phyloP scores from a whole-genome alignment of 352 stramenopile genomes.

The Aphanomyces stellatus region DNA sequence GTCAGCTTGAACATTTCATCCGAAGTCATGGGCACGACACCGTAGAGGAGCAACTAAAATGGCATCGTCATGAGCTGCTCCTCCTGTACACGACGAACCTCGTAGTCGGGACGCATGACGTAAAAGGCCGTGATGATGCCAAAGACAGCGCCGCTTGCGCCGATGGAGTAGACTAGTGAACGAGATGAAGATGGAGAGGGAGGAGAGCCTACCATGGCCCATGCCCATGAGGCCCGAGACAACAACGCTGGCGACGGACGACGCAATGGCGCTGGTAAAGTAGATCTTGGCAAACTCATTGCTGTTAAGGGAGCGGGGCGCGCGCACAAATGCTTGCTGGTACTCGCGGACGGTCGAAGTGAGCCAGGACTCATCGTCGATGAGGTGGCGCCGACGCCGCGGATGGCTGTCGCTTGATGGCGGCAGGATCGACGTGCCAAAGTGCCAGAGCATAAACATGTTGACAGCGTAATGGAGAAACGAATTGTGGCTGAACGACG shows the following conservation, averaged over 20 bases:
- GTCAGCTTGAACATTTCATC: constrained; percentile 57
- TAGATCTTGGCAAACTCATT: constrained; percentile 38
- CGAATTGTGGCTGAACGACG: constrained; percentile 78
- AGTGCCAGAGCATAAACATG: constrained; percentile 87
- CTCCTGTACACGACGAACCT: constrained; percentile 29
- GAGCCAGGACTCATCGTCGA: constrained; percentile 30
- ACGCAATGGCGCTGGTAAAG: constrained; percentile 55
- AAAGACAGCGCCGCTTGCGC: constrained; percentile 71
- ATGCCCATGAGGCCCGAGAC: constrained; percentile 57
- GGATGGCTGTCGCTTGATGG: constrained; percentile 20
- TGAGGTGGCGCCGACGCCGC: constrained; percentile 13
- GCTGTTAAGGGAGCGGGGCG: not conserved
- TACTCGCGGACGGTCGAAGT: not conserved
- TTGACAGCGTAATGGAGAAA: constrained; percentile 75
- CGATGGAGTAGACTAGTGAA: constrained; percentile 62
- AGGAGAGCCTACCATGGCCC: constrained; percentile 31
- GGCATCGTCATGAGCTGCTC: not conserved
- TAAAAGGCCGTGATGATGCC: constrained; percentile 72
- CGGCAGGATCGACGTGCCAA: constrained; percentile 55
- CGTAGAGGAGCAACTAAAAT: constrained; percentile 34
- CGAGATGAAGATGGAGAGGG: not conserved
- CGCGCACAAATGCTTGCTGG: not conserved
- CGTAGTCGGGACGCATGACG: constrained; percentile 52
- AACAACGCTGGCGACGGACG: constrained; percentile 53
- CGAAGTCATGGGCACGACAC: constrained; percentile 49